Base-by-base conservation (phyloP, 192 early-diverging fungal species). In the Diversispora epigaea region DNA sequence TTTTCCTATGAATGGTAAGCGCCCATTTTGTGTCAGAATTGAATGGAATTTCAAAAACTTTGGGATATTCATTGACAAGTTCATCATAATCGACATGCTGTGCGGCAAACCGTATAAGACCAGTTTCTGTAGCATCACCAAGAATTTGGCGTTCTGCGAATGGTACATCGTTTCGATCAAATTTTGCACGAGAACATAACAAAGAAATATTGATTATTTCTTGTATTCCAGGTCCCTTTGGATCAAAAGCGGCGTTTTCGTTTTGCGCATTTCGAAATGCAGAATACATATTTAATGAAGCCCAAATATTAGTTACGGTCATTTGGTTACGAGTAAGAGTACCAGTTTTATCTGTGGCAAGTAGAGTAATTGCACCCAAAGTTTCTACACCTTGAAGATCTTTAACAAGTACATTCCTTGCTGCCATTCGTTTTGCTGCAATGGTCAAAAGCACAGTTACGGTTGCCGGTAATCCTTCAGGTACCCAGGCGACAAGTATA, bases 281-380 rank as follows among this genome's bases (percentile, higher is more conserved):
- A 11, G 85, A 78, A 79, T 86, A 94, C 78, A 95, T 77, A 45
- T 84, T 84, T 17, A 85, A 79, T 41, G 89, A 89, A 50, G 92
- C 86, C 96, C 96, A 98, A 21, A 98, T 71, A 83, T 93, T 91
- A 71, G 95, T 93, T 0, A 94, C 93, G 7, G 93, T 96, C 96
- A 98, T 98, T 80, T 96, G 95, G 80, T 97, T 98, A 70, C 93
- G 86, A 44, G 96, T 98, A 72, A 98, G 85, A 60, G 96, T 98
- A 68, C 96, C 96, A 12, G 96, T 97, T 80, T 98, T 98, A 83
- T 98, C 96, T 4, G 95, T 98, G 25, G 96, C 96, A 47, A 98
- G 87, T 21, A 97, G 84, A 44, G 96, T 98, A 72, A 98, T 96
- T 10, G 95, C 96, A 63, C 96, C 96, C 32, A 98, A 88, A 14